These are phyloP conservation scores for Verbascum thapsus DNA, from an alignment of 257 asterid species.

Conservation along the genomic window DNA sequence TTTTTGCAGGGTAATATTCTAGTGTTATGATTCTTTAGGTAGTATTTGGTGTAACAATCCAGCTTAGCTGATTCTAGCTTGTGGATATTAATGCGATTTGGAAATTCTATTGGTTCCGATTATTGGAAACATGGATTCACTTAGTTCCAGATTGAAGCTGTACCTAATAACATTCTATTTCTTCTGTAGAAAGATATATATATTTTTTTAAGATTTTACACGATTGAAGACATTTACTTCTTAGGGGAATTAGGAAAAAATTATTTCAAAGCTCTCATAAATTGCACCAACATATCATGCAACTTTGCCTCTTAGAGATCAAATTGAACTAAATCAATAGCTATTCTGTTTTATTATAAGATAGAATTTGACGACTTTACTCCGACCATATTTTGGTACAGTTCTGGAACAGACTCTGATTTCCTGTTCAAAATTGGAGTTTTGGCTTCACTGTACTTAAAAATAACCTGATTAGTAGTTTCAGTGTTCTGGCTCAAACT, in stretches of 20 bases:
- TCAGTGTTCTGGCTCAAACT: conserved; percentile 28
- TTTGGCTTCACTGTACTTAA: conserved; percentile 17
- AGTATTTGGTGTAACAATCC: conserved; percentile 5
- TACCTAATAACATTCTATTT: neutral
- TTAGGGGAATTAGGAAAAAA: neutral
- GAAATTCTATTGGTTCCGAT: conserved; percentile 1
- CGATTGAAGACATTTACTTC: neutral
- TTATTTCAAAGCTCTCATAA: neutral
- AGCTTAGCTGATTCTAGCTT: neutral
- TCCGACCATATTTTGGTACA: conserved; percentile 12
- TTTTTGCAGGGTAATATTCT: conserved; percentile 13
- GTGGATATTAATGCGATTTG: neutral
- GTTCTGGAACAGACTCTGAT: conserved; percentile 19
- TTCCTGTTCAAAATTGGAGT: conserved; percentile 20
- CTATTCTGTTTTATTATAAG: too few species aligned
- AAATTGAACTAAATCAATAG: too few species aligned
- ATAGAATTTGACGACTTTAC: too few species aligned
- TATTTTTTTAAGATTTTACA: conserved; percentile 4
- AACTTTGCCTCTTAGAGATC: conserved; percentile 4
- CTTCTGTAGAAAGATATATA: conserved; percentile 8
- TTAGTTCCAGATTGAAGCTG: conserved; percentile 1
- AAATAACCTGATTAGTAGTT: conserved; percentile 11
- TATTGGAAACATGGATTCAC: neutral
- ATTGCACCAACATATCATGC: neutral
- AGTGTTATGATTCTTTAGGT: neutral